Evolutionary conservation across 805 yeast species (phyloP).

Genomic region (Alloascoidea africana): DNA sequence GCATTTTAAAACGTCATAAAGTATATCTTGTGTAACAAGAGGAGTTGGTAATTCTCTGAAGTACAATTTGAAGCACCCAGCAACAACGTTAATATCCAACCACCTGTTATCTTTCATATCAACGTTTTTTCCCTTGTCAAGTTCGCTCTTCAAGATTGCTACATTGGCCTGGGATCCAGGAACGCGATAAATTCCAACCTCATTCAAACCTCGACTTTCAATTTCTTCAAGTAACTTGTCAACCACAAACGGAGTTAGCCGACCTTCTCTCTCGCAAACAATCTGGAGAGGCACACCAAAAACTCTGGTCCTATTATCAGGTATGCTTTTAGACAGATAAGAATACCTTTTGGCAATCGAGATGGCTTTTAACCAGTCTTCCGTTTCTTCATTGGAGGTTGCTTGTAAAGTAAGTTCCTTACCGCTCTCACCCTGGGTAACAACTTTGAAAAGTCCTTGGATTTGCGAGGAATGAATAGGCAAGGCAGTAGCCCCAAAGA

Average conservation of each 20-base stretch:
- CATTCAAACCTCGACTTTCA: conserved; percentile 78
- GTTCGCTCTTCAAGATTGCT: conserved; percentile 34
- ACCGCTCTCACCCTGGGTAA: no score
- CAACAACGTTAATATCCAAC: conserved; percentile 75
- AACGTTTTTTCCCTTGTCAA: conserved; percentile 30
- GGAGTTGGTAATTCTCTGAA: conserved; percentile 83
- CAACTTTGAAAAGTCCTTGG: conserved; percentile 27
- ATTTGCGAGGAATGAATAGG: conserved; percentile 21
- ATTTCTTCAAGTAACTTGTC: conserved; percentile 55
- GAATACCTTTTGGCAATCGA: conserved; percentile 13
- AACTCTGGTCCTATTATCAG: conserved; percentile 39
- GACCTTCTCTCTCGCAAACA: conserved; percentile 58
- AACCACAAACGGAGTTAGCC: conserved; percentile 49
- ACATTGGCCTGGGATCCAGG: conserved; percentile 50
- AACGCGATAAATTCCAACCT: conserved; percentile 80
- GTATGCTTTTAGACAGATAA: no score
- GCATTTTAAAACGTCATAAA: conserved; percentile 40
- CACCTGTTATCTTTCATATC: conserved; percentile 38
- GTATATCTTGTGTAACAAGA: conserved; percentile 48
- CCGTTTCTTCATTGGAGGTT: conserved; percentile 38
- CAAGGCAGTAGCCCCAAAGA: conserved; percentile 23
- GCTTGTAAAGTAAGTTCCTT: no score
- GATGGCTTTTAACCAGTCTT: conserved; percentile 49
- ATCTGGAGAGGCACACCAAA: conserved; percentile 79
- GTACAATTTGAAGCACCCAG: conserved; percentile 75